Base-by-base conservation (phyloP, 2,329 filamentous ascomycete species). In the Diaporthe vexans region DNA sequence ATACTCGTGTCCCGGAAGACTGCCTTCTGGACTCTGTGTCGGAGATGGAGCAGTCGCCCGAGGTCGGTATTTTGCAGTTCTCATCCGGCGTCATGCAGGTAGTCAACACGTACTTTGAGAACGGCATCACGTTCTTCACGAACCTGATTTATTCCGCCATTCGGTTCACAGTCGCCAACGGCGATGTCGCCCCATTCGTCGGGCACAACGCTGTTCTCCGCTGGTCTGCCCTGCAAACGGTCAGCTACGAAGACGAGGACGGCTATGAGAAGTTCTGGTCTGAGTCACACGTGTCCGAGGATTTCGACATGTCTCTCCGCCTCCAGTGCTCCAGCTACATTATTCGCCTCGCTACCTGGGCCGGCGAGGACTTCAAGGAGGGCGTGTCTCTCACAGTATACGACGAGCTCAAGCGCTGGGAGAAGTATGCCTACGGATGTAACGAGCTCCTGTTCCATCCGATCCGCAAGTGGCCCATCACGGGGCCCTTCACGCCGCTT, bases 381-480 rank as follows among this genome's bases (percentile, higher is more conserved):
- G 94, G 94, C 77, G 94, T 96, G 71, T 95, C 94, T 1, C 86
- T 96, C 73, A 96, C 94, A 0, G 93, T 96, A 13, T 95, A 96
- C 80, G 94, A 96, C 82, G 94, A 96, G 82, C 87, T 96, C 75
- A 92, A 93, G 2, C 92, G 94, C 73, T 96, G 94, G 94, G 94
- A 96, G 81, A 96, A 96, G 83, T 95, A 95, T 81, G 94, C 94
- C 4, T 95, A 95, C 79, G 94, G 94, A 51, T 95, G 94, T 84
- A 94, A 94, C 81, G 94, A 95, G 84, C 87, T 96, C 73, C 87
- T 96, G 73, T 96, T 97, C 86, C 89, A 96, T 80, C 94, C 94
- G 4, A 86, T 96, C 75, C 89, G 90, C 75, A 91, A 91, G 78
- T 96, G 94, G 94, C 82, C 91, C 58, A 91, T 88, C 81, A 90